Base-by-base conservation (phyloP, 2,329 filamentous ascomycete species). In the Arthrobotrys sinensis region DNA sequence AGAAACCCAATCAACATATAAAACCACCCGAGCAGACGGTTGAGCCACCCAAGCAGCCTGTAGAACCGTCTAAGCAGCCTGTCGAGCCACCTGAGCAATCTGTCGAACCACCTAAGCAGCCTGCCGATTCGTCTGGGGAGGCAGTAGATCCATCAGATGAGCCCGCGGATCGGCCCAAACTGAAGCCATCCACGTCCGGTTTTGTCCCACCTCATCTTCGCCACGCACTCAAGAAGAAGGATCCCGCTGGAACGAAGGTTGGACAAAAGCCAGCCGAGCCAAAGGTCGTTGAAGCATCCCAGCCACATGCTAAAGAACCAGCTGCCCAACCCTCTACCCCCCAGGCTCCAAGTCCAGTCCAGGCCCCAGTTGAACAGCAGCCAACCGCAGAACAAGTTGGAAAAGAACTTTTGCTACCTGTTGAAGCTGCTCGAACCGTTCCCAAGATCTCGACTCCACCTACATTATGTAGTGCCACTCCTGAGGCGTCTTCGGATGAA, bases 121-220 rank as follows among this genome's bases (percentile, higher is more conserved):
- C 40, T 45, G n/a, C n/a, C n/a, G n/a, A n/a, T n/a, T n/a, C n/a
- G n/a, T n/a, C n/a, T n/a, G n/a, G n/a, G n/a, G n/a, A n/a, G n/a
- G n/a, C n/a, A n/a, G n/a, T 16, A 1, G 4, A 45, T 12, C 16
- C 46, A n/a, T 21, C 57, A 11, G 55, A 45, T 8, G 4, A 45
- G n/a, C n/a, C 40, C 5, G n/a, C n/a, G 12, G 40, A 45, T 12
- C 40, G n/a, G 16, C 55, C 36, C 2, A 43, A 63, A 19, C 12
- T 53, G 12, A 68, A 50, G 43, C 34, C 65, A 16, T 46, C 60
- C 3, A 43, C 34, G 24, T 21, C 50, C 3, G 67, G 62, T 0
- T 78, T 78, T 34, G 32, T 78, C 21, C 67, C 75, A 11, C 75
- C 75, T 0, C 75, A 78, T 24, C 75, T 78, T 24, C 67, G 75